Percentiles rank a stretch among this genome's conserved stretches.
phyloP scores from a whole-genome alignment of 352 stramenopile genomes.

The Phytophthora pluvialis region DNA sequence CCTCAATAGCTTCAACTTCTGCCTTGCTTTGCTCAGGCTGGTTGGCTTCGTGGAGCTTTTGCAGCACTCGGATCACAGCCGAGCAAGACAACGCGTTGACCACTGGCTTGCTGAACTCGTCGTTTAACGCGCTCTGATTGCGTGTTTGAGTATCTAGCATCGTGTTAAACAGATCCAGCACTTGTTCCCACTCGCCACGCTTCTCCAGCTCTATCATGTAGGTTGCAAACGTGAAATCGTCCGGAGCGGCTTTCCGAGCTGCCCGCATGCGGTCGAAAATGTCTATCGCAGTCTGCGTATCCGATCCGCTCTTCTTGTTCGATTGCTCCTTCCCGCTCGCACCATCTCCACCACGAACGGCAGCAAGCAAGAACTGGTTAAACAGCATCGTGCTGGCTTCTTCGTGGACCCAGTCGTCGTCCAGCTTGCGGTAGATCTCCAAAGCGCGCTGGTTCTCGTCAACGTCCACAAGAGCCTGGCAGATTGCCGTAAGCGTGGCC shows the following conservation, averaged over 20 bases:
- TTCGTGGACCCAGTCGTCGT: constrained; percentile 43
- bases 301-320: constrained; percentile 3
- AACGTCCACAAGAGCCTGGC: constrained; percentile 61
- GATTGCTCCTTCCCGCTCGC: constrained; percentile 10
- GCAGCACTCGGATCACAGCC: constrained; percentile 52
- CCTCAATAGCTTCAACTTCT: not conserved
- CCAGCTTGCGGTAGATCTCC: constrained; percentile 53
- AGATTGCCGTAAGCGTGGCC: constrained; percentile 61
- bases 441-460: constrained; percentile 51
- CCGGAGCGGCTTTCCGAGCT: constrained; percentile 42
- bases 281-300: constrained; percentile 37
- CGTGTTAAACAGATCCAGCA: constrained; percentile 65
- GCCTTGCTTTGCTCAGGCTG: constrained; percentile 12
- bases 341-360: constrained; percentile 30
- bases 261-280: constrained; percentile 57
- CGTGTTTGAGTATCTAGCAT: constrained; percentile 51
- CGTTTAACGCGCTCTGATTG: constrained; percentile 12
- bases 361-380: constrained; percentile 69
- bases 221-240: constrained; percentile 72
- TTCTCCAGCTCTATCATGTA: constrained; percentile 67
- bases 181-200: constrained; percentile 43
- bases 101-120: constrained; percentile 20
- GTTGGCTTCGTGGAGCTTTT: constrained; percentile 35
- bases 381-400: constrained; percentile 56
- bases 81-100: constrained; percentile 63